These are phyloP conservation scores for Saccharomyces hybrid DNA, from an alignment of 1,139 yeast species.

Conservation along the genomic window DNA sequence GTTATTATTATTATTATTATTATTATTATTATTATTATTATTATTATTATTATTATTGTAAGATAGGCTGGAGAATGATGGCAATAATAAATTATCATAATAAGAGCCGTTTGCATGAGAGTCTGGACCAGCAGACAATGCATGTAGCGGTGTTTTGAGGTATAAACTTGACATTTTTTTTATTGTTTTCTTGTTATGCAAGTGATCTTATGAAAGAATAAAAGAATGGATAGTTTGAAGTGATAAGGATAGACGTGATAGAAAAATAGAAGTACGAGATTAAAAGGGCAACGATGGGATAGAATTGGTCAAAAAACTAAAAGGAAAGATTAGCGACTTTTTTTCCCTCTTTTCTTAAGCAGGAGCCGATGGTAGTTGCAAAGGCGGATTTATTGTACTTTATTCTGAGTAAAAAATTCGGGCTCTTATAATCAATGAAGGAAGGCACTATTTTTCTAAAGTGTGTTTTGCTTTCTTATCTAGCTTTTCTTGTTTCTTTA, in stretches of 20 bases:
- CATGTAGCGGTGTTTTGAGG: neutral
- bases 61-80: slow-evolving; percentile 1
- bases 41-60: neutral
- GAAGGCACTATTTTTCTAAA: neutral
- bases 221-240: neutral
- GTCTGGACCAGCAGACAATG: neutral
- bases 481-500: neutral
- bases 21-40: neutral
- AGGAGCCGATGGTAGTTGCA: neutral
- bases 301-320: neutral
- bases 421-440: neutral
- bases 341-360: neutral
- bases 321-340: neutral
- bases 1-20: too few species aligned
- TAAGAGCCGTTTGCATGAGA: neutral
- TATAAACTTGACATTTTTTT: neutral
- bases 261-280: neutral
- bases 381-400: neutral
- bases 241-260: neutral
- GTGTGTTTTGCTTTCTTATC: neutral
- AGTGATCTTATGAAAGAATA: neutral
- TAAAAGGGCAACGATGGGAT: neutral
- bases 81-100: slow-evolving; percentile 7
- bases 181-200: neutral
- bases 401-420: neutral